A percentile compares a stretch with the other conserved stretches of the same genome.
These are phyloP conservation scores for Cairneyella variabilis DNA, from an alignment of 495 filamentous ascomycete genomes.

Conservation along the genomic window DNA sequence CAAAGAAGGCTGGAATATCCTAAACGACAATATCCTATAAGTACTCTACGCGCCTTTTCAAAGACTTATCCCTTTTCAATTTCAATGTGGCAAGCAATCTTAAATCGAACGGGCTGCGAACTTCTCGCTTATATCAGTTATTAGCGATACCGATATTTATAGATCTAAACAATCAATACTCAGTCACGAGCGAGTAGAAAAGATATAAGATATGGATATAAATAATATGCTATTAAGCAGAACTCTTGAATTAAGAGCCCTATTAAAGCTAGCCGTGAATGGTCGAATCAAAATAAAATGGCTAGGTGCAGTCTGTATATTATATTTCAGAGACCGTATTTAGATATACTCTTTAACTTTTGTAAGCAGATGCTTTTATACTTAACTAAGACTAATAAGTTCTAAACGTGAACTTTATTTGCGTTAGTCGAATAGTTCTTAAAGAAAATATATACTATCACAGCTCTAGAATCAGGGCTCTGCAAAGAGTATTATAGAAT, in stretches of 20 bases:
- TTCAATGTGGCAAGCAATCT: constrained; percentile 9
- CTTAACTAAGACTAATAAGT: too few species aligned
- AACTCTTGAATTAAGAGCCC: neutral
- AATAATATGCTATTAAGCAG: neutral
- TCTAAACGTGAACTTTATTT: too few species aligned
- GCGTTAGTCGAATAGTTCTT: too few species aligned
- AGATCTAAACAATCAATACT: neutral
- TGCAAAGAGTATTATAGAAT: too few species aligned
- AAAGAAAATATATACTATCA: too few species aligned
- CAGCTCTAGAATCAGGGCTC: too few species aligned
- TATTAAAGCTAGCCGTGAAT: neutral
- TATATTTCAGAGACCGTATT: neutral
- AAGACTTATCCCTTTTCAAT: constrained; percentile 10
- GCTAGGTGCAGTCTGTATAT: neutral
- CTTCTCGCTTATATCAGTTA: neutral
- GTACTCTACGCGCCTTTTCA: constrained; percentile 2
- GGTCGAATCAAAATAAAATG: neutral
- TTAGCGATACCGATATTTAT: neutral
- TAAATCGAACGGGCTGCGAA: neutral
- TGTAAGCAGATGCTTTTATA: too few species aligned
- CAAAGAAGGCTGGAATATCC: constrained; percentile 9
- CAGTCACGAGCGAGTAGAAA: neutral
- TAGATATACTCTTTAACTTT: neutral
- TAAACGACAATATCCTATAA: constrained; percentile 12
- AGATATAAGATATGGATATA: neutral